phyloP scores from a whole-genome alignment of 2,329 filamentous ascomycete genomes.

The Geosmithia putterillii region DNA sequence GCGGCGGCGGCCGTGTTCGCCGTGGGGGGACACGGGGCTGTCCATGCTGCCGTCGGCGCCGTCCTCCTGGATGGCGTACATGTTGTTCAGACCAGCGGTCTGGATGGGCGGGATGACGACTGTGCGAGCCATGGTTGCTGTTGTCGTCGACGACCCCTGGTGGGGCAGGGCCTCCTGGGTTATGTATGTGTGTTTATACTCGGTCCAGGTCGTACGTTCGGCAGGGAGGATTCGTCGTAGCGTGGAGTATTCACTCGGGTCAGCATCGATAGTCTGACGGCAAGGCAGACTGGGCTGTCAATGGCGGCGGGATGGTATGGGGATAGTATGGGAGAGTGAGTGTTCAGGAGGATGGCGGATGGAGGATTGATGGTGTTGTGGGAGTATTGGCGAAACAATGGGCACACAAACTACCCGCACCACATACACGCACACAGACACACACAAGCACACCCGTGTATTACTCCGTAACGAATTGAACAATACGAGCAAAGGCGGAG shows the following conservation, averaged over 20 bases:
- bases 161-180: neutral
- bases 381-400: too few species aligned
- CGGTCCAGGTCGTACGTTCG: too few species aligned
- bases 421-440: too few species aligned
- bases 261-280: neutral
- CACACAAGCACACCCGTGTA: too few species aligned
- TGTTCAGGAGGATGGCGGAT: too few species aligned
- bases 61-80: conserved; percentile 3
- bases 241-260: too few species aligned
- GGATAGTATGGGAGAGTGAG: neutral
- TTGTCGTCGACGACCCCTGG: neutral
- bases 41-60: neutral
- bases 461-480: too few species aligned
- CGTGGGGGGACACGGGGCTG: neutral
- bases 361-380: too few species aligned
- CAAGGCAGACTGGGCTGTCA: neutral
- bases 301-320: too few species aligned
- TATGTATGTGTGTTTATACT: neutral
- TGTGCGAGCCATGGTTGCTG: conserved; percentile 3
- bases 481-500: too few species aligned
- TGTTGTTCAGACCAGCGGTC: neutral
- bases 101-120: conserved; percentile 5
- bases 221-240: too few species aligned
- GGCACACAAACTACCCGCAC: too few species aligned
- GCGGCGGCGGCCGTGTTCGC: neutral